phyloP scores from a whole-genome alignment of 345 rosid genomes.

The Aurinia saxatilis region DNA sequence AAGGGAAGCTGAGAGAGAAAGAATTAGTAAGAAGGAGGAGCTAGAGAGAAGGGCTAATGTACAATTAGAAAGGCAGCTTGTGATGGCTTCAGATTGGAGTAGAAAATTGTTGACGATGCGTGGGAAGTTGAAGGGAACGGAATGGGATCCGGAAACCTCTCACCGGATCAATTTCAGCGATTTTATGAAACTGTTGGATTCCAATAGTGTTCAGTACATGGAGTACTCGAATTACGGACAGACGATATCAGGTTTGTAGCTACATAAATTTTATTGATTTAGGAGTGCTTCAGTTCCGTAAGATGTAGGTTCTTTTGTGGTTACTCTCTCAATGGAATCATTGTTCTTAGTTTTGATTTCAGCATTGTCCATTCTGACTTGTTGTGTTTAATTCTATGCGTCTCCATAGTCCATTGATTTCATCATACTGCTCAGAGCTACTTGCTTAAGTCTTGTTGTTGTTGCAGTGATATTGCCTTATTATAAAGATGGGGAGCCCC shows the following conservation, averaged over 20 bases:
- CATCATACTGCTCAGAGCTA: background rate
- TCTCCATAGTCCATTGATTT: too few relatives aligned
- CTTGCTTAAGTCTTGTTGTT: background rate
- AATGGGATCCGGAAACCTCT: conserved; percentile 85
- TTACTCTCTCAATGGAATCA: background rate
- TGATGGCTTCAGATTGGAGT: conserved; percentile 88
- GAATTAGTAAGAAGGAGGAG: conserved; percentile 65
- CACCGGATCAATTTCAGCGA: conserved; percentile 76
- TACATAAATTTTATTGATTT: background rate
- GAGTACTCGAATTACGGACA: conserved; percentile 87
- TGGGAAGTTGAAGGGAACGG: conserved; percentile 78
- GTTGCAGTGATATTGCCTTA: conserved; percentile 79
- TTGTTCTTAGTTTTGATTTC: background rate
- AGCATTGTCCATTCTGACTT: too few relatives aligned
- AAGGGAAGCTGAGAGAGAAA: conserved; percentile 57
- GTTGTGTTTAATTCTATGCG: too few relatives aligned
- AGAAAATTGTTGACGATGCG: conserved; percentile 58
- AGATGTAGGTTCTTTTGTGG: background rate
- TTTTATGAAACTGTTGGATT: conserved; percentile 61
- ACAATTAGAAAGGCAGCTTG: conserved; percentile 89
- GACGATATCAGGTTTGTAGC: conserved; percentile 60
- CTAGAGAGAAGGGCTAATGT: conserved; percentile 63
- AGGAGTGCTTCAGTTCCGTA: background rate
- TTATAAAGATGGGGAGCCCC: conserved; percentile 55
- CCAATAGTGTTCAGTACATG: conserved; percentile 81